phyloP scores from a whole-genome alignment of 164 flowering plant species.

The Brasenia schreberi region DNA sequence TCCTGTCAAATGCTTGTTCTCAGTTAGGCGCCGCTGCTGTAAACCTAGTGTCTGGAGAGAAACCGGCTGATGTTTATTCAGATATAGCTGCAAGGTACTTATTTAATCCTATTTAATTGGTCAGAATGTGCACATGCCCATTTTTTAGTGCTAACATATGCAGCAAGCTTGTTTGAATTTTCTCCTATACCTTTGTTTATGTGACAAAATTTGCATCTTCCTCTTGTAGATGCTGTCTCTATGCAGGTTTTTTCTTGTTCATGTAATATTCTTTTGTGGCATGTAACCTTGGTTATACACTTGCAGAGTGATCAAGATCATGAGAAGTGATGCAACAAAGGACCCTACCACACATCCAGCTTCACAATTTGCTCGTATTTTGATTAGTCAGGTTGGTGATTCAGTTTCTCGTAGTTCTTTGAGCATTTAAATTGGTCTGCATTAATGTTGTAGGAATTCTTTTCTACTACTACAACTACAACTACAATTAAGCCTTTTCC shows the following conservation, averaged over 20 bases:
- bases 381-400: constrained; percentile 58
- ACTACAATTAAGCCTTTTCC: no score
- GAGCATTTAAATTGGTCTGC: neutral
- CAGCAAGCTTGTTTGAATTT: neutral
- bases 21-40: constrained; percentile 96
- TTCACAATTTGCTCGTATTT: constrained; percentile 52
- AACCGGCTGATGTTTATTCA: constrained; percentile 94
- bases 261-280: constrained; percentile 1
- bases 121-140: no score
- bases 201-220: neutral
- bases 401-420: neutral
- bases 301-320: constrained; percentile 62
- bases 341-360: constrained; percentile 55
- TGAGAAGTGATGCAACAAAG: constrained; percentile 50
- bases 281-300: neutral
- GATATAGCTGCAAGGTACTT: constrained; percentile 84
- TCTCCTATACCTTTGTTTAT: neutral
- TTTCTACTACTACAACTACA: no score
- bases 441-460: no score
- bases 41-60: constrained; percentile 71
- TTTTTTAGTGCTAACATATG: neutral
- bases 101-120: neutral
- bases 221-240: no score
- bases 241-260: neutral
- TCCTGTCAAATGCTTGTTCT: constrained; percentile 3